A percentile compares a stretch with the other conserved stretches of the same genome.
Evolutionary conservation across 2,329 filamentous ascomycete genomes (phyloP).

Genomic region (Paraconiothyrium brasiliense): DNA sequence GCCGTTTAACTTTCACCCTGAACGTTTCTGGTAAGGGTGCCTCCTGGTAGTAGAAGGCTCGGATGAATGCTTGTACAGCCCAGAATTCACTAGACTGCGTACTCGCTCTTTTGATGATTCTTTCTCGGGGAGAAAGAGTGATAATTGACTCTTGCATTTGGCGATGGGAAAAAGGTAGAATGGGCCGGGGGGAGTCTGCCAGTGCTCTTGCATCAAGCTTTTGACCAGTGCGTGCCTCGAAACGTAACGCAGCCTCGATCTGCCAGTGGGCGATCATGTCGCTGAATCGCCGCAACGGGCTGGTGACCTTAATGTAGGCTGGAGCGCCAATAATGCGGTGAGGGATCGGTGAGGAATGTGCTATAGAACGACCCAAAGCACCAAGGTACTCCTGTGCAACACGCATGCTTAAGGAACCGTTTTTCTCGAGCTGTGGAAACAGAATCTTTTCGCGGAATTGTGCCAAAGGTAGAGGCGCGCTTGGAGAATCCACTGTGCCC

Average conservation of each 20-base stretch:
- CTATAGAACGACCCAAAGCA: conserved; percentile 52
- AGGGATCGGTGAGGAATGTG: conserved; percentile 57
- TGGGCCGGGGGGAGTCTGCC: conserved; percentile 47
- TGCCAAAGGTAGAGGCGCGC: conserved; percentile 18
- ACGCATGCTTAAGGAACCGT: conserved; percentile 45
- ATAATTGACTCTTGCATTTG: conserved; percentile 61
- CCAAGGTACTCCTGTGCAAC: conserved; percentile 55
- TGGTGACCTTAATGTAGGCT: conserved; percentile 67
- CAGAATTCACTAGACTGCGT: conserved; percentile 56
- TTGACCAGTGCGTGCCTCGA: conserved; percentile 60
- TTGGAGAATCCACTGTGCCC: conserved; percentile 47
- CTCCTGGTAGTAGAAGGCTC: conserved; percentile 66
- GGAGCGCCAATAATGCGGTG: conserved; percentile 63
- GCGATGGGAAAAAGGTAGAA: conserved; percentile 61
- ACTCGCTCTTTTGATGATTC: conserved; percentile 53
- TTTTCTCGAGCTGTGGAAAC: conserved; percentile 48
- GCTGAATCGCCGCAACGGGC: conserved; percentile 67
- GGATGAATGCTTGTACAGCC: conserved; percentile 64
- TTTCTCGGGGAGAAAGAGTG: conserved; percentile 55
- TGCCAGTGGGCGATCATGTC: conserved; percentile 72
- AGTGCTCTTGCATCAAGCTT: conserved; percentile 46
- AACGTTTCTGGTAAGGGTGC: conserved; percentile 61
- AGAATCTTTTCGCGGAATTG: conserved; percentile 47
- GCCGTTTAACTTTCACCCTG: conserved; percentile 37
- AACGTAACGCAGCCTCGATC: conserved; percentile 68